Base-by-base conservation (phyloP, 163 green algal genomes). In the Chlamydomonas reinhardtii region DNA sequence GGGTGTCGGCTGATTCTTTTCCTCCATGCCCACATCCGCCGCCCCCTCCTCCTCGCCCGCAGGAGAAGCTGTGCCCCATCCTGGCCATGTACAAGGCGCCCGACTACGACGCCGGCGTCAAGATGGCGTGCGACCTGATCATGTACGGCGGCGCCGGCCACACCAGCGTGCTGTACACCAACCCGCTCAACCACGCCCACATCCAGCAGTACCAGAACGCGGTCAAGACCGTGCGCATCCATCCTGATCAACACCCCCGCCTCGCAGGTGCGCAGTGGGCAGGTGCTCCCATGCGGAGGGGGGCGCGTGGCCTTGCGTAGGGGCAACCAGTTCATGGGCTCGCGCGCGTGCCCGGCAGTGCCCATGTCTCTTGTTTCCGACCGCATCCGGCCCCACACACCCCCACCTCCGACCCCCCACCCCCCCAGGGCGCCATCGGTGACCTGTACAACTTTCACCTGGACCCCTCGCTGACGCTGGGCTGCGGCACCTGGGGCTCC, bases 1-100 rank as follows among this genome's bases (percentile, higher is more conserved):
- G n/a, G n/a, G n/a, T n/a, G n/a, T n/a, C n/a, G n/a, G n/a, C n/a
- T n/a, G n/a, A n/a, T n/a, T n/a, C n/a, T n/a, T n/a, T n/a, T n/a
- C n/a, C n/a, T n/a, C n/a, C 39, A 5, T 8, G 5, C 48, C 48
- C 48, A 12, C 48, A 9, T 14, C 48, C 2, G 14, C 48, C n/a
- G 11, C 48, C 11, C 11, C 2, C 48, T 14, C 14, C 48, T 1
- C 20, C 59, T 24, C 34, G 29, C 25, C 61, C 66, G 14, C 84
- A 89, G 78, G 94, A 96, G 92, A 96, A 96, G 92, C 93, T 96
- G 73, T 95, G 94, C 89, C 94, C 94, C 25, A 80, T 96, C 54
- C 89, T 96, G 66, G 93, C 78, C 73, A 89, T 94, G 82, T 95
- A 93, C 88, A 81, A 89, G 75, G 34, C 88, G 73, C 14, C 87